Conservation (phyloP, 495 filamentous ascomycete genomes). For the Podospora didyma region DNA sequence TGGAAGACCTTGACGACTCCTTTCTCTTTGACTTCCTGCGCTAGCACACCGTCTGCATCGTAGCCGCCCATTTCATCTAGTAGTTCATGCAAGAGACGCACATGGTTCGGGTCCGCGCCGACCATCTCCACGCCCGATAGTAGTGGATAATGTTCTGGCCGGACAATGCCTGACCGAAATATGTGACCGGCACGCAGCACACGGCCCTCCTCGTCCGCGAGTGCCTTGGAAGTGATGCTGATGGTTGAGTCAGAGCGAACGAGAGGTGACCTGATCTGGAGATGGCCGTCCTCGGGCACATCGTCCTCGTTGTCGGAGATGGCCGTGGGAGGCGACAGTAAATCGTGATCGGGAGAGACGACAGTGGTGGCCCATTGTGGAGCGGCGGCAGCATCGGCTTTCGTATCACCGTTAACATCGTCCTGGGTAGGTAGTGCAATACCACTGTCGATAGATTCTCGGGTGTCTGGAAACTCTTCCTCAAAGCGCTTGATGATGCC, state of each 20-base stretch:
- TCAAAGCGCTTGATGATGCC: conserved; percentile 94
- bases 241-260: conserved; percentile 74
- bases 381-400: conserved; percentile 5
- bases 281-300: conserved; percentile 31
- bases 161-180: conserved; percentile 58
- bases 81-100: conserved; percentile 53
- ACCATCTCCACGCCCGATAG: conserved; percentile 42
- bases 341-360: conserved; percentile 1
- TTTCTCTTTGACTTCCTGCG: conserved; percentile 48
- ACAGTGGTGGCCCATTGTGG: neutral
- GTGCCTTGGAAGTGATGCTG: conserved; percentile 70
- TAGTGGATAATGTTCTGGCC: conserved; percentile 41
- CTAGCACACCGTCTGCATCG: conserved; percentile 48
- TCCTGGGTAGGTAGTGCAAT: conserved; percentile 18
- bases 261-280: conserved; percentile 35
- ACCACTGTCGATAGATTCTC: conserved; percentile 29
- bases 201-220: conserved; percentile 84
- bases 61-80: conserved; percentile 56
- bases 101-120: conserved; percentile 51
- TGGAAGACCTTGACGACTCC: conserved; percentile 58
- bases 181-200: conserved; percentile 81
- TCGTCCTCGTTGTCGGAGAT: conserved; percentile 34
- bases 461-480: conserved; percentile 89
- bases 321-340: neutral
- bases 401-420: conserved; percentile 24